Conservation (phyloP, 306 rosid genomes). For the Dryas drummondii region DNA sequence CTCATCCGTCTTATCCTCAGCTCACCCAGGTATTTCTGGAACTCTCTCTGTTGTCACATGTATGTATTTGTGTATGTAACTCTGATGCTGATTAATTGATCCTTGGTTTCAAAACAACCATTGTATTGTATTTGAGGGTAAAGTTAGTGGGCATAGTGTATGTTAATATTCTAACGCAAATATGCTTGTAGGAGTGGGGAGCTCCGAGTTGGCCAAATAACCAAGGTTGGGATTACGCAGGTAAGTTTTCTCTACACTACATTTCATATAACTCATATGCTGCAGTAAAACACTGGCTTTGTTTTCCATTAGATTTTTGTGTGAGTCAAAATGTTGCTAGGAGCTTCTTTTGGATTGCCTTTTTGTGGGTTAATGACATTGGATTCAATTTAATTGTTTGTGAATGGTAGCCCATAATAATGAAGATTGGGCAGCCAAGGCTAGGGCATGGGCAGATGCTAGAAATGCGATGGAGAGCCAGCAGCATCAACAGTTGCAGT, state of each 20-base stretch:
- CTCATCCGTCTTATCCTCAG: constrained; percentile 61
- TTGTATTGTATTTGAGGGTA: neutral
- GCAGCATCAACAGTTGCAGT: constrained; percentile 65
- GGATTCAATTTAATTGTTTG: constrained; percentile 7
- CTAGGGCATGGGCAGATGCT: constrained; percentile 98
- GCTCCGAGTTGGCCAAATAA: constrained; percentile 56
- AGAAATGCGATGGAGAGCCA: constrained; percentile 72
- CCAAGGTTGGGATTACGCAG: constrained; percentile 66
- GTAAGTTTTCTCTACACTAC: constrained; percentile 34
- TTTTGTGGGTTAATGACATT: neutral
- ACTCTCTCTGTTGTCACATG: neutral
- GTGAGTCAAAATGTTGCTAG: neutral
- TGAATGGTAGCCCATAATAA: constrained; percentile 38
- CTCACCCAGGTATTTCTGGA: constrained; percentile 28
- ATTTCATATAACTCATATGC: neutral
- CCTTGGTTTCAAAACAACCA: neutral
- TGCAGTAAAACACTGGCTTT: neutral
- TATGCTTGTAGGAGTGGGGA: constrained; percentile 68
- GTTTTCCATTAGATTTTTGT: constrained; percentile 1
- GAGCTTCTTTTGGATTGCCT: neutral
- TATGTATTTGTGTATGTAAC: neutral
- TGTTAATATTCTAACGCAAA: constrained; percentile 1
- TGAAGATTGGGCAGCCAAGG: constrained; percentile 97
- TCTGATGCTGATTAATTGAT: neutral
- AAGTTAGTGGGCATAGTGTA: neutral